Base-by-base conservation (phyloP, 2,329 filamentous ascomycete genomes). In the Rutstroemia sp. region DNA sequence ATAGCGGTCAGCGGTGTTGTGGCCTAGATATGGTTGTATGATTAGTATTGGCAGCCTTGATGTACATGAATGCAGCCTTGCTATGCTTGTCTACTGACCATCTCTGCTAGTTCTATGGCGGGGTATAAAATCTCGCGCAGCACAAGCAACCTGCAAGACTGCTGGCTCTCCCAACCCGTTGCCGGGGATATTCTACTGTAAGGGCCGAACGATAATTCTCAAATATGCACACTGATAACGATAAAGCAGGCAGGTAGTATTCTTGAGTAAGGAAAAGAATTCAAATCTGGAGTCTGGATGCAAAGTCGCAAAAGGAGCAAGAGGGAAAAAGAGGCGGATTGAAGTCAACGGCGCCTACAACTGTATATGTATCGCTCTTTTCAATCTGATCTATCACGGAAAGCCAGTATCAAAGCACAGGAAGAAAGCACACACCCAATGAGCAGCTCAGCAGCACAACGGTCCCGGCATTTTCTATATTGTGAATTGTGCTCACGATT, bases 311-410 rank as follows among this genome's bases (percentile, higher is more conserved):
- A 65, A 65, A 62, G 59, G 46, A 55, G 58, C 27, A 60, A 53
- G 65, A 63, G 58, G 57, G 63, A 59, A 56, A 58, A 58, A 57
- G 58, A 21, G 53, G 30, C 30, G 10, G 12, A 14, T 57, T 57
- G 57, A 56, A 49, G 61, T 60, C 51, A 57, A 59, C 60, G 63
- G 67, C 67, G 64, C 51, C 60, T 68, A 67, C 45, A 42, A 48
- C 61, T 62, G 61, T 69, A 68, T 69, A 69, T 68, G 64, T 68
- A 67, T 63, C 54, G 54, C 48, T 25, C 51, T 56, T 46, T 46
- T 46, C 6, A 34, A 55, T 50, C 50, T 46, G 53, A 38, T 25
- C 47, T 48, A 58, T 59, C 58, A 58, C 48, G 52, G 59, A 54
- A 56, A 39, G 61, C 57, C 53, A 50, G 51, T 55, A 58, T 60